phyloP scores from a whole-genome alignment of 2,329 filamentous ascomycete species.

The Ophiostoma ips region DNA sequence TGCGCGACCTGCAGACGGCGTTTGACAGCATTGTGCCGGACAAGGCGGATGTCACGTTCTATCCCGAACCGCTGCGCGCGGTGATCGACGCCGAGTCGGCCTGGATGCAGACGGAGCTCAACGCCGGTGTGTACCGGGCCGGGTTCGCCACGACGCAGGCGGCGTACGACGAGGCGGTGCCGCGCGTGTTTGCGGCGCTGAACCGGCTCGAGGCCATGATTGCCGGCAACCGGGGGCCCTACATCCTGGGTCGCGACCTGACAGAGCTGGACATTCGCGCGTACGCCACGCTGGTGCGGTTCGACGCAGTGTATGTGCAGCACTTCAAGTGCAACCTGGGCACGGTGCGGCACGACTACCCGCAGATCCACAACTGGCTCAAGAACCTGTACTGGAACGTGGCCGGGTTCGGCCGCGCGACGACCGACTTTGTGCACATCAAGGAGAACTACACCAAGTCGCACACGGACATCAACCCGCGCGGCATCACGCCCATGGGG shows the following conservation, averaged over 20 bases:
- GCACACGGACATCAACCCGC: slow-evolving; percentile 44
- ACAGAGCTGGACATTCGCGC: slow-evolving; percentile 46
- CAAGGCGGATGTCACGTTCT: slow-evolving; percentile 32
- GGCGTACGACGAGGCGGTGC: slow-evolving; percentile 38
- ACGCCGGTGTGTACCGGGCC: slow-evolving; percentile 46
- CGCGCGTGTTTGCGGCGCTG: slow-evolving; percentile 42
- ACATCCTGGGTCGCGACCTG: slow-evolving; percentile 37
- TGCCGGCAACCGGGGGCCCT: slow-evolving; percentile 29
- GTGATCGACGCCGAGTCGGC: slow-evolving; percentile 37
- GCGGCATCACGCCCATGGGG: slow-evolving; percentile 47
- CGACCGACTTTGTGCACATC: slow-evolving; percentile 52
- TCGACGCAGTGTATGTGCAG: slow-evolving; percentile 49
- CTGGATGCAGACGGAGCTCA: slow-evolving; percentile 44
- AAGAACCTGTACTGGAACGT: slow-evolving; percentile 45
- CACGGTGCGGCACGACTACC: slow-evolving; percentile 45
- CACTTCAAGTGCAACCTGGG: slow-evolving; percentile 55
- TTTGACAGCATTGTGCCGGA: slow-evolving; percentile 35
- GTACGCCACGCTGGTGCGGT: slow-evolving; percentile 44
- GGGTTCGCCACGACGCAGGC: slow-evolving; percentile 44
- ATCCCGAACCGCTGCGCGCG: slow-evolving; percentile 31
- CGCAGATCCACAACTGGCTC: slow-evolving; percentile 45
- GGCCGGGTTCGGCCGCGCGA: slow-evolving; percentile 38
- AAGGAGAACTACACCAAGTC: slow-evolving; percentile 52
- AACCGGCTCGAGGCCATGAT: slow-evolving; percentile 41
- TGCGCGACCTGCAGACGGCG: slow-evolving; percentile 41